phyloP scores from a whole-genome alignment of 169 alveolate species.

The Eimeria necatrix region DNA sequence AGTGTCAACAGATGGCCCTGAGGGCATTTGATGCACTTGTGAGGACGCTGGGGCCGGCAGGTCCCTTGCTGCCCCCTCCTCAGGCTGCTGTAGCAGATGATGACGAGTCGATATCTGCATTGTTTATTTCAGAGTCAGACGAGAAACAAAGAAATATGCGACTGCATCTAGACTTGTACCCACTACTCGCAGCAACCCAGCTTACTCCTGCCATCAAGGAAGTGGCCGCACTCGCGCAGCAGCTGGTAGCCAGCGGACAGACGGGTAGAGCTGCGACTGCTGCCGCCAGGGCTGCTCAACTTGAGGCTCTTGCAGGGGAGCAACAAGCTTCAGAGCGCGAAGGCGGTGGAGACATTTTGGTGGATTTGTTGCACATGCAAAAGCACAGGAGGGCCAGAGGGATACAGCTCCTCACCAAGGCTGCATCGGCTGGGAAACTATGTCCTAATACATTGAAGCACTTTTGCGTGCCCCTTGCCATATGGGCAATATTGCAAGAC shows the following conservation, averaged over 20 bases:
- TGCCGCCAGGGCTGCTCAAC: slow-evolving; percentile 5
- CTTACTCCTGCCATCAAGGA: slow-evolving; percentile 47
- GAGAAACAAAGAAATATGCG: slow-evolving; percentile 39
- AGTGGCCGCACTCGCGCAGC: slow-evolving; percentile 55
- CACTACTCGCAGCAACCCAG: slow-evolving; percentile 45
- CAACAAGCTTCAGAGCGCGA: slow-evolving; percentile 36
- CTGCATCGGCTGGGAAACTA: slow-evolving; percentile 41
- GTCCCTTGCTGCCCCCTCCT: slow-evolving; percentile 65
- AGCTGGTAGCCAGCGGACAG: slow-evolving; percentile 50
- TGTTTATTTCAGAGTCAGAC: slow-evolving; percentile 58
- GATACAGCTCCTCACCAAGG: slow-evolving; percentile 73
- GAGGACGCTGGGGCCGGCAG: slow-evolving; percentile 69
- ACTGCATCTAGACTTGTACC: slow-evolving; percentile 68
- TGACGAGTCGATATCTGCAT: neutral
- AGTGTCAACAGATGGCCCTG: slow-evolving; percentile 50
- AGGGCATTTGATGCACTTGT: slow-evolving; percentile 47
- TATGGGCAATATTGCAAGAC: slow-evolving; percentile 71
- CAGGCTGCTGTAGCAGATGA: neutral
- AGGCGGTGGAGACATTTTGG: slow-evolving; percentile 78
- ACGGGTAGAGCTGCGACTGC: slow-evolving; percentile 49
- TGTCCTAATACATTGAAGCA: slow-evolving; percentile 63
- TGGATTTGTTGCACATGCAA: slow-evolving; percentile 79
- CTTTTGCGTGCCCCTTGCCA: slow-evolving; percentile 63
- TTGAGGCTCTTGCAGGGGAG: slow-evolving; percentile 64
- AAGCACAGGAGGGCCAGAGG: slow-evolving; percentile 78